Base-by-base conservation (phyloP, 163 green algal species). In the Scenedesmus sp. region DNA sequence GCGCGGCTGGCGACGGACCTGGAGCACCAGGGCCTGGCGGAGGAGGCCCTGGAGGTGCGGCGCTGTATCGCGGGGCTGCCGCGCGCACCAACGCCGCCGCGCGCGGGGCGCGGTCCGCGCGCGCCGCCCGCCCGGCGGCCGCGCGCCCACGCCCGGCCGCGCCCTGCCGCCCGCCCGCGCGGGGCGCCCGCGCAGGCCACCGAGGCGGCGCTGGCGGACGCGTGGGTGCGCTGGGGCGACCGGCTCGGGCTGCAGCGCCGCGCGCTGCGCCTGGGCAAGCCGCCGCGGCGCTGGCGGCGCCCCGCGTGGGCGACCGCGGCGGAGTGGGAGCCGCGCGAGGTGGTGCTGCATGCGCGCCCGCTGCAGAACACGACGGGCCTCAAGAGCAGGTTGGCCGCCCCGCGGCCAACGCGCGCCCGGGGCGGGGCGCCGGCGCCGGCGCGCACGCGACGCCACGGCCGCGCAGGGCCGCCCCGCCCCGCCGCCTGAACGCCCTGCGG, bases 251-350 rank as follows among this genome's bases (percentile, higher is more conserved):
- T 97, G 72, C 90, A 95, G 78, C 88, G 92, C 34, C 90, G 92
- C 10, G 80, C 94, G 39, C 85, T 98, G 78, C 82, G 92, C 20
- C 88, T 98, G 65, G 85, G 85, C 31, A 96, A 95, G 78, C 93
- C 93, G 20, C 95, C 94, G 2, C 75, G 91, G 9, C 74, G 91
- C 2, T 97, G 94, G 94, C 85, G 82, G 74, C 63, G 47, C 33
- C 94, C 93, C 1, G 29, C 77, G 42, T 98, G 92, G 90, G 88
- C 87, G 0, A 44, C 54, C 2, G 48, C 57, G 0, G 85, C 86
- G 7, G 28, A 51, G 51, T 70, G 78, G 51, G 89, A 96, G 72
- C 90, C 90, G 0, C 74, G 22, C 0, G 87, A 93, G 78, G 64
- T 90, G 22, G 58, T 82, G 28, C 92, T 96, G 36, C 73, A 79